Conservation (phyloP, 768 basidiomycete genomes). For the Pleurotus sapidus region DNA sequence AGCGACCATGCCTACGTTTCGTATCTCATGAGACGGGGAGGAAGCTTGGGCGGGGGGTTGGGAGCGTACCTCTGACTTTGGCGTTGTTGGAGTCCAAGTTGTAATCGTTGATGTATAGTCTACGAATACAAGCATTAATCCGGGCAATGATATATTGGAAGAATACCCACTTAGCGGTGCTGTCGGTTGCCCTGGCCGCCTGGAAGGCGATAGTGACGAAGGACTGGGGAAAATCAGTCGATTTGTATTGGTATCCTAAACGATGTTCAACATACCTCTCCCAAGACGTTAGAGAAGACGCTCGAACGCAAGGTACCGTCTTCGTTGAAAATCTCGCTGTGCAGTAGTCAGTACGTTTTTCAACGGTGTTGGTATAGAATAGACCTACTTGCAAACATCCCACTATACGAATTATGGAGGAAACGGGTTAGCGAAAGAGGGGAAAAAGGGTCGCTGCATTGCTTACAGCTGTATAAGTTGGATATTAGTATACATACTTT, state of each 20-base stretch:
- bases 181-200: conserved; percentile 47
- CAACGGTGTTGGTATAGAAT: not conserved
- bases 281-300: conserved; percentile 49
- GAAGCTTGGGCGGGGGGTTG: not conserved
- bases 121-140: conserved; percentile 11
- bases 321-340: conserved; percentile 50
- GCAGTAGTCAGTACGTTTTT: conserved; percentile 15
- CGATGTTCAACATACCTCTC: conserved; percentile 24
- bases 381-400: conserved; percentile 40
- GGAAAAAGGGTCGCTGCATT: not conserved
- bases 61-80: conserved; percentile 30
- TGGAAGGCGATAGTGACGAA: conserved; percentile 52
- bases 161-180: conserved; percentile 36
- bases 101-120: conserved; percentile 43
- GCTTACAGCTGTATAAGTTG: not conserved
- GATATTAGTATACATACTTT: not conserved
- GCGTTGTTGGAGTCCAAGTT: conserved; percentile 48
- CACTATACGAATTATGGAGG: conserved; percentile 22
- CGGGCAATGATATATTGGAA: too few species aligned
- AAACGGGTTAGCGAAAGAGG: not conserved
- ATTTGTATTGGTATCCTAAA: not conserved
- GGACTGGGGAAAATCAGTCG: conserved; percentile 19
- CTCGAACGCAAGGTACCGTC: conserved; percentile 43
- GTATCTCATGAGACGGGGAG: not conserved
- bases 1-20: conserved; percentile 28